A percentile compares a stretch with the other conserved stretches of the same genome.
Conservation (phyloP, 2,329 filamentous ascomycete species). For the Penicillium griseofulvum region DNA sequence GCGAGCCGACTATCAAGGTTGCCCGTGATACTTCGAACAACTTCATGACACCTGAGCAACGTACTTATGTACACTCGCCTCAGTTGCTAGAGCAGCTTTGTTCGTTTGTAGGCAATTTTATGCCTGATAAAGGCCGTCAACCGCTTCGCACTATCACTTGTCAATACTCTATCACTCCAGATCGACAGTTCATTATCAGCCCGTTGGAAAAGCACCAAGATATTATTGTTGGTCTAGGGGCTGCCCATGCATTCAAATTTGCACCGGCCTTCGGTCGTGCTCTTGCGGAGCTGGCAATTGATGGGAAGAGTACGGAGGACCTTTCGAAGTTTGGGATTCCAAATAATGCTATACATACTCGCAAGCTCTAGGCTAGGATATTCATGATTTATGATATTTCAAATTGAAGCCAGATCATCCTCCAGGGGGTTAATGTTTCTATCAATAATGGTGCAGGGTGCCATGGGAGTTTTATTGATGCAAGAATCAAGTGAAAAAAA, state of each 20-base stretch:
- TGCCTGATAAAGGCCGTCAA: slow-evolving; percentile 23
- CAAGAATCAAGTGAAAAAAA: not conserved
- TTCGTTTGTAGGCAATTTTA: slow-evolving; percentile 19
- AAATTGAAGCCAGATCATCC: not conserved
- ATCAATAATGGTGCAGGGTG: not conserved
- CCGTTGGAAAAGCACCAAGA: slow-evolving; percentile 22
- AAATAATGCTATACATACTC: slow-evolving; percentile 3
- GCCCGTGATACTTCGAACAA: slow-evolving; percentile 25
- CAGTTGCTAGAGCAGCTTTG: slow-evolving; percentile 21
- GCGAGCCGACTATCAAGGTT: slow-evolving; percentile 31
- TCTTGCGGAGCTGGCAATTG: slow-evolving; percentile 26
- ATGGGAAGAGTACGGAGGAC: slow-evolving; percentile 24
- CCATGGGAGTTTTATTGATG: no score
- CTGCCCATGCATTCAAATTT: slow-evolving; percentile 30
- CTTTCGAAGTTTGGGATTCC: slow-evolving; percentile 26
- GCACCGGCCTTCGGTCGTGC: slow-evolving; percentile 26
- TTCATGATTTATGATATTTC: not conserved
- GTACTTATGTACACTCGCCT: slow-evolving; percentile 29
- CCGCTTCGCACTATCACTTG: slow-evolving; percentile 29
- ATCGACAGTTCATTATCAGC: slow-evolving; percentile 28
- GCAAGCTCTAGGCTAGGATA: slow-evolving; percentile 11
- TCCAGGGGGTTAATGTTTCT: not conserved
- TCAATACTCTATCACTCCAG: slow-evolving; percentile 30
- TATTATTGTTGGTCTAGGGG: slow-evolving; percentile 24
- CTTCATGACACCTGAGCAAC: slow-evolving; percentile 27